These are phyloP conservation scores for Camellia japonica DNA, from an alignment of 148 eudicot genomes.

Conservation along the genomic window DNA sequence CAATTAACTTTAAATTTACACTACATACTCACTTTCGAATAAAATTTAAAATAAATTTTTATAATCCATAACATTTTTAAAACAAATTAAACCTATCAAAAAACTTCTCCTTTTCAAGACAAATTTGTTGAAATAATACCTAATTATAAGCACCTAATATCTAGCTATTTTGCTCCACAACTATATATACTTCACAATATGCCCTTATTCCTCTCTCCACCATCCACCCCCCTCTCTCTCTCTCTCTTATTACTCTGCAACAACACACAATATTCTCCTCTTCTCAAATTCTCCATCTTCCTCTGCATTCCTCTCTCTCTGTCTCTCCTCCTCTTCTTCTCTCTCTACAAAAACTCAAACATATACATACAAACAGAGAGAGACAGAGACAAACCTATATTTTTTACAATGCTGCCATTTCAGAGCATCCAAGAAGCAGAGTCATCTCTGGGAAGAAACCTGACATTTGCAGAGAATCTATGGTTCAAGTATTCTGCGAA, in stretches of 20 bases:
- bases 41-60: no score
- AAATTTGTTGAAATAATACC: no score
- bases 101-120: no score
- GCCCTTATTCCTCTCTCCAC: background rate
- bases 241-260: background rate
- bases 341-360: background rate
- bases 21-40: no score
- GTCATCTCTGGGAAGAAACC: constrained; percentile 44
- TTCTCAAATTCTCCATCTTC: background rate
- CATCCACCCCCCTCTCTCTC: constrained; percentile 6
- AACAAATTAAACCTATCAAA: no score
- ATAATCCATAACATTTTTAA: no score
- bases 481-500: constrained; percentile 69
- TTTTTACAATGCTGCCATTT: constrained; percentile 54
- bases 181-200: background rate
- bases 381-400: background rate
- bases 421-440: constrained; percentile 44
- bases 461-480: constrained; percentile 52
- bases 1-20: no score
- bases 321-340: background rate
- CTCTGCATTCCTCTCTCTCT: constrained; percentile 7
- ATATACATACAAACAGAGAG: background rate
- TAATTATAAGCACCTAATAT: no score
- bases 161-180: no score
- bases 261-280: background rate